Evolutionary conservation across 306 rosid genomes (phyloP).

Genomic region (Gynostemma pentaphyllum): DNA sequence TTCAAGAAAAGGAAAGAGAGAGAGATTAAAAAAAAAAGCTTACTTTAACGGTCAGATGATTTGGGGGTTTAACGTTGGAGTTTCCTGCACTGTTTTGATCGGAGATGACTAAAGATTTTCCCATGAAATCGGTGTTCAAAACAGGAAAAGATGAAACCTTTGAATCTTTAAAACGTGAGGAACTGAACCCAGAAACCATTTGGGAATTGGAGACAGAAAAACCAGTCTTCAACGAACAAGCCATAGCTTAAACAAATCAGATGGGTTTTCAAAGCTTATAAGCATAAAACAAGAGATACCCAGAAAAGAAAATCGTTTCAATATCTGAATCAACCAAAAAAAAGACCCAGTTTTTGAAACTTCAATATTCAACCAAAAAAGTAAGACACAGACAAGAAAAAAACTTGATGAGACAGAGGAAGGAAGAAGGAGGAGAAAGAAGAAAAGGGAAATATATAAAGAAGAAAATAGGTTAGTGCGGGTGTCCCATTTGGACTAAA

Average conservation of each 20-base stretch:
- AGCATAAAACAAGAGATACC: slow-evolving; percentile 18
- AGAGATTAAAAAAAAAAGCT: not conserved
- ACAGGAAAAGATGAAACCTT: slow-evolving; percentile 21
- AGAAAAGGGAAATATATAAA: not conserved
- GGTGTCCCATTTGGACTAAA: slow-evolving; percentile 1
- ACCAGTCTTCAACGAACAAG: slow-evolving; percentile 31
- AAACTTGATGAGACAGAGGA: not conserved
- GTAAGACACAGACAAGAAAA: not conserved
- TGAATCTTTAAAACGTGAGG: slow-evolving; percentile 8
- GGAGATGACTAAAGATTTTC: slow-evolving; percentile 20
- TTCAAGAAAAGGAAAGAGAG: not conserved
- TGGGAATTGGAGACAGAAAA: slow-evolving; percentile 26
- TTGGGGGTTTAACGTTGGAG: slow-evolving; percentile 22
- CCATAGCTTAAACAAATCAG: slow-evolving; percentile 13
- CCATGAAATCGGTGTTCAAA: slow-evolving; percentile 27
- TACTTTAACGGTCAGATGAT: slow-evolving; percentile 31
- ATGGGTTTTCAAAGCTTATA: not conserved
- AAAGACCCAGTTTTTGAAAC: not conserved
- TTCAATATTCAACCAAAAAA: not conserved
- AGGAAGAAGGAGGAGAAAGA: not conserved
- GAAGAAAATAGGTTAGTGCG: not conserved
- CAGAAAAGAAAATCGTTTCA: not conserved
- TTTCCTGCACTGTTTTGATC: slow-evolving; percentile 17
- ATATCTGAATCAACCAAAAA: not conserved
- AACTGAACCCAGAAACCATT: slow-evolving; percentile 18